Evolutionary conservation across 495 filamentous ascomycete genomes (phyloP).

Genomic region (Daldinia decipiens): DNA sequence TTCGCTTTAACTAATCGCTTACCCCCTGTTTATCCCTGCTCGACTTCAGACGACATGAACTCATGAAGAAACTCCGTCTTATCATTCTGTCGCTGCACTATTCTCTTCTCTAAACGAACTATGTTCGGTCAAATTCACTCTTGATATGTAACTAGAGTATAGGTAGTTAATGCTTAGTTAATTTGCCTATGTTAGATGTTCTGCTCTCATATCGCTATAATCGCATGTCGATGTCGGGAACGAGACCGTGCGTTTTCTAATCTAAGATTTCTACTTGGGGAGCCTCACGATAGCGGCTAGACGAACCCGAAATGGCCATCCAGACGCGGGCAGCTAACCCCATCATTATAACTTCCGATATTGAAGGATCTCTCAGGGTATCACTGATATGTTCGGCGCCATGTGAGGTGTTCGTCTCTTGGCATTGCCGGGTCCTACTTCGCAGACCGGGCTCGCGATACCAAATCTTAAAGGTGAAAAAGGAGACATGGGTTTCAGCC

Average conservation of each 20-base stretch:
- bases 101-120: not conserved
- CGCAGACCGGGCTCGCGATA: constrained; percentile 15
- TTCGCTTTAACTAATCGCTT: constrained; percentile 33
- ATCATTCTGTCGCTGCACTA: not conserved
- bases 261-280: constrained; percentile 2
- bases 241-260: not conserved
- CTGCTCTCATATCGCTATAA: not conserved
- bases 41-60: constrained; percentile 33
- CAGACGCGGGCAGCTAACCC: constrained; percentile 8
- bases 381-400: constrained; percentile 10
- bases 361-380: constrained; percentile 27
- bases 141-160: not conserved
- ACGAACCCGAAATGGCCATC: constrained; percentile 9
- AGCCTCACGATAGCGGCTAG: constrained; percentile 39
- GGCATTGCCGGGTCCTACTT: constrained; percentile 12
- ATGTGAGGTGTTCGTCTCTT: constrained; percentile 23
- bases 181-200: not conserved
- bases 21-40: constrained; percentile 11
- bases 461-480: constrained; percentile 12
- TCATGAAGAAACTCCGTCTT: constrained; percentile 11
- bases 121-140: not conserved
- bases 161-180: not conserved
- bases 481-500: constrained; percentile 42
- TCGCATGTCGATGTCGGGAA: not conserved
- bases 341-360: constrained; percentile 22